Percentiles rank a stretch among this genome's conserved stretches.
Conservation (phyloP, 495 filamentous ascomycete genomes). For the Aspergillus biplanus region DNA sequence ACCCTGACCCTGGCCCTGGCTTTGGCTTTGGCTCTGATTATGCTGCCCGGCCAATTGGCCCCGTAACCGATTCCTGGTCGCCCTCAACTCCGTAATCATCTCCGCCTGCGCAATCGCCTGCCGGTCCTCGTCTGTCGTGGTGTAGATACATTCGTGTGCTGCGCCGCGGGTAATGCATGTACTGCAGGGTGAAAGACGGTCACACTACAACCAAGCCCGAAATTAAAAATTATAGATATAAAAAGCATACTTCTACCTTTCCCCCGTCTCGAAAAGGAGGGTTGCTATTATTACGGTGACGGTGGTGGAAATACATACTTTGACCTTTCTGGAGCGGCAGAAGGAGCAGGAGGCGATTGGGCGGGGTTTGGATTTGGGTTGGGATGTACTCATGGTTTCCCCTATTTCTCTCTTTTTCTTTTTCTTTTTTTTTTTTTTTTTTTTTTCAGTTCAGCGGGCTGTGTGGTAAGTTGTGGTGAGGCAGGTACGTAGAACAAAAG, state of each 20-base stretch:
- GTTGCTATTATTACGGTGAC: neutral
- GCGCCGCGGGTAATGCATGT: constrained; percentile 24
- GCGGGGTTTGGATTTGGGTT: constrained; percentile 21
- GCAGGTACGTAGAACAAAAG: no score
- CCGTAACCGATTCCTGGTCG: constrained; percentile 12
- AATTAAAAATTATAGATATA: neutral
- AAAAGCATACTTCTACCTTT: neutral
- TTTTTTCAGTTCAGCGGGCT: no score
- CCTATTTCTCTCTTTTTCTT: no score
- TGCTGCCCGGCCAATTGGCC: constrained; percentile 7
- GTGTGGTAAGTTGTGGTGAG: no score
- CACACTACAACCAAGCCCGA: constrained; percentile 18
- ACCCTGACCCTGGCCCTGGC: neutral
- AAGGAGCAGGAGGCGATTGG: constrained; percentile 25
- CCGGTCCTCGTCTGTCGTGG: constrained; percentile 23
- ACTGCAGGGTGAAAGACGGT: constrained; percentile 26
- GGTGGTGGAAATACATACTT: constrained; percentile 16
- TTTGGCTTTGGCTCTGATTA: neutral
- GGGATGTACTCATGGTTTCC: neutral
- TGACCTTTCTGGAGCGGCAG: constrained; percentile 27
- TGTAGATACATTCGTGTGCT: constrained; percentile 23
- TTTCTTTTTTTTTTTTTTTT: no score
- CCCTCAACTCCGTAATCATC: constrained; percentile 22
- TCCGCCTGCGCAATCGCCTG: constrained; percentile 28
- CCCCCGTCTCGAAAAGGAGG: no score